Conservation (phyloP, 805 yeast genomes). For the Schwanniomyces vanrijiae region DNA sequence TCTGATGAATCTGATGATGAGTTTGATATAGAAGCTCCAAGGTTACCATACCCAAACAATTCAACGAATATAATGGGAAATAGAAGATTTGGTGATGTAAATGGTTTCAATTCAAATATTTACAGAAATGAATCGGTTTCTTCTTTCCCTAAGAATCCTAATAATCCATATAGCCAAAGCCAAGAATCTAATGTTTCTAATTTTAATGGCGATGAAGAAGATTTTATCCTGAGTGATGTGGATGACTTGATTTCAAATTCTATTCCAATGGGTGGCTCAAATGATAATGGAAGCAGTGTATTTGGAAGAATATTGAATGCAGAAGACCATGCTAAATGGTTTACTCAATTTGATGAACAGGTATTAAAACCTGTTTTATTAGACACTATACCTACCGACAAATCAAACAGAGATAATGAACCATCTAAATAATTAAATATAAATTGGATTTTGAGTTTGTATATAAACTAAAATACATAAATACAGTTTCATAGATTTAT, state of each 20-base stretch:
- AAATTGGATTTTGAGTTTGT: not conserved
- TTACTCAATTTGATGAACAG: conserved; percentile 88
- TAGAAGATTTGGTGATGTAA: conserved; percentile 15
- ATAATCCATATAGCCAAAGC: not conserved
- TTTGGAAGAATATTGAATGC: conserved; percentile 45
- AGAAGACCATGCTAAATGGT: conserved; percentile 87
- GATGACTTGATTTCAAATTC: conserved; percentile 27
- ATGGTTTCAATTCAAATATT: conserved; percentile 4
- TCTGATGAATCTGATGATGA: conserved; percentile 82
- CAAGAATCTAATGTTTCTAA: conserved; percentile 17
- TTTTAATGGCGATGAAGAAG: conserved; percentile 22
- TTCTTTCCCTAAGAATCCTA: conserved; percentile 11
- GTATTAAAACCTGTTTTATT: conserved; percentile 88
- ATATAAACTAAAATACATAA: not conserved
- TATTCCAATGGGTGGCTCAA: not conserved
- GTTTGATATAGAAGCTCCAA: conserved; percentile 83
- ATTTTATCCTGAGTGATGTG: conserved; percentile 28
- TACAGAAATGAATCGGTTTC: conserved; percentile 28
- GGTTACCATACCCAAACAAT: conserved; percentile 22
- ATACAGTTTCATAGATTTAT: not conserved
- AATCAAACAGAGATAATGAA: conserved; percentile 2
- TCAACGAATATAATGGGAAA: conserved; percentile 12
- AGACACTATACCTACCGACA: conserved; percentile 49
- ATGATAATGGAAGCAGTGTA: conserved; percentile 22
- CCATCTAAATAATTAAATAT: not conserved